Percentiles rank a stretch among this genome's conserved stretches.
Conservation (phyloP, 306 rosid genomes). For the Cicer chorassanicum region DNA sequence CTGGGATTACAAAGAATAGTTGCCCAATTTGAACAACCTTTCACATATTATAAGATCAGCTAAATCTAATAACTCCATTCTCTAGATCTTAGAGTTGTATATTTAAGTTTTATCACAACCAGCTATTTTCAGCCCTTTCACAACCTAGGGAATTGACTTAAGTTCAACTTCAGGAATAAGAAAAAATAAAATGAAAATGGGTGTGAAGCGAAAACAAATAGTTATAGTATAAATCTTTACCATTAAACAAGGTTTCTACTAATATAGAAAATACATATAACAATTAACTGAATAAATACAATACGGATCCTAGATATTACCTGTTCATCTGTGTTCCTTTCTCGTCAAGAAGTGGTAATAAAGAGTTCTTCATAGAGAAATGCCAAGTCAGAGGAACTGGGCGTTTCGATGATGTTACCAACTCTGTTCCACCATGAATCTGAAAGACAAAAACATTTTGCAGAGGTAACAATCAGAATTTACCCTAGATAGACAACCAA, state of each 20-base stretch:
- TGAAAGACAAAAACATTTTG: constrained; percentile 47
- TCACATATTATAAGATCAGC: constrained; percentile 37
- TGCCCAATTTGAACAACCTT: constrained; percentile 15
- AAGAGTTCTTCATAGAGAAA: constrained; percentile 75
- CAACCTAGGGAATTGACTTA: background rate
- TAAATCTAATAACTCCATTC: constrained; percentile 21
- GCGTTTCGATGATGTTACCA: constrained; percentile 88
- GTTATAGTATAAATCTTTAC: constrained; percentile 5
- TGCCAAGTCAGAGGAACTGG: constrained; percentile 98
- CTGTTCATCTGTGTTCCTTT: constrained; percentile 84
- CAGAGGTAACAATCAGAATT: constrained; percentile 22
- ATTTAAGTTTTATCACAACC: constrained; percentile 11
- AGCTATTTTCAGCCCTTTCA: constrained; percentile 5
- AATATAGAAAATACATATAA: constrained; percentile 26
- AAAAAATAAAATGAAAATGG: constrained; percentile 5
- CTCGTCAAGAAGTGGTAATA: constrained; percentile 85
- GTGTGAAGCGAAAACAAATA: constrained; percentile 36
- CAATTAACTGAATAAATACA: constrained; percentile 37
- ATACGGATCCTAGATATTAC: constrained; percentile 48
- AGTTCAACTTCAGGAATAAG: constrained; percentile 3
- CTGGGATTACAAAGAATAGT: constrained; percentile 23
- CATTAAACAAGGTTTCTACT: constrained; percentile 16
- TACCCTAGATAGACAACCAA: constrained; percentile 23
- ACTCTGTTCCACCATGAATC: constrained; percentile 94
- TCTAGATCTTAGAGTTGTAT: background rate